These are phyloP conservation scores for Cladosporium austrohemisphaericum DNA, from an alignment of 2,329 filamentous ascomycete genomes.

Conservation along the genomic window DNA sequence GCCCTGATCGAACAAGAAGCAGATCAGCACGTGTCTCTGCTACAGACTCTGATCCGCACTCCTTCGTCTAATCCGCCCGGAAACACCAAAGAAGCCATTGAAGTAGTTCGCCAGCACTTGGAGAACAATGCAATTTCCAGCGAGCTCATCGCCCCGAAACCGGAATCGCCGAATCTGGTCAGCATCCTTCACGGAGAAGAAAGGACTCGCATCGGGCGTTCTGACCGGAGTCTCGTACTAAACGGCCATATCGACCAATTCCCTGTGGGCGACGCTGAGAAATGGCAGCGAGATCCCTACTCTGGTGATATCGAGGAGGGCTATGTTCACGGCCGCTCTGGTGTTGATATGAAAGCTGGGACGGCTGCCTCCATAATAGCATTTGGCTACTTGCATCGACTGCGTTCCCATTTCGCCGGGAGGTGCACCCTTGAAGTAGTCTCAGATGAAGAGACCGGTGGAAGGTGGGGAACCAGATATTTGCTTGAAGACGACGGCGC, in stretches of 20 bases:
- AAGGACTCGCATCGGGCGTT: neutral
- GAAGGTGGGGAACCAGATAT: constrained; percentile 36
- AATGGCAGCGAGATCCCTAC: constrained; percentile 39
- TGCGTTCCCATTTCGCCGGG: constrained; percentile 18
- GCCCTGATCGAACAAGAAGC: constrained; percentile 26
- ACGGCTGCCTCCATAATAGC: constrained; percentile 41
- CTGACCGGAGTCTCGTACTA: constrained; percentile 35
- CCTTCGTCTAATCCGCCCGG: constrained; percentile 40
- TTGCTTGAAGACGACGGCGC: constrained; percentile 32
- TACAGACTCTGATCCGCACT: constrained; percentile 35
- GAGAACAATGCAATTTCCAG: constrained; percentile 22
- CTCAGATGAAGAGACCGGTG: constrained; percentile 42
- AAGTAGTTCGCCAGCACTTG: constrained; percentile 33
- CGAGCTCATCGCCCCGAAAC: constrained; percentile 31
- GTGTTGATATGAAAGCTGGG: constrained; percentile 45
- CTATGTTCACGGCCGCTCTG: constrained; percentile 37
- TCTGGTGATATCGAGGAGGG: constrained; percentile 35
- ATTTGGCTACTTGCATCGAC: constrained; percentile 32
- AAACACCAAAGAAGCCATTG: constrained; percentile 35
- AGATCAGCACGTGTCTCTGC: constrained; percentile 28
- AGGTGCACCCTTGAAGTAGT: constrained; percentile 32
- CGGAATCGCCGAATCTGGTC: constrained; percentile 35
- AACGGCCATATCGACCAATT: constrained; percentile 46
- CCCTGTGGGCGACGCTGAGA: constrained; percentile 32
- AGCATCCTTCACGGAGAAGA: constrained; percentile 27